Evolutionary conservation across 2,329 filamentous ascomycete genomes (phyloP), one percentile per base, ranked within the genome.

Genomic region (Akanthomyces uredinophilus): DNA sequence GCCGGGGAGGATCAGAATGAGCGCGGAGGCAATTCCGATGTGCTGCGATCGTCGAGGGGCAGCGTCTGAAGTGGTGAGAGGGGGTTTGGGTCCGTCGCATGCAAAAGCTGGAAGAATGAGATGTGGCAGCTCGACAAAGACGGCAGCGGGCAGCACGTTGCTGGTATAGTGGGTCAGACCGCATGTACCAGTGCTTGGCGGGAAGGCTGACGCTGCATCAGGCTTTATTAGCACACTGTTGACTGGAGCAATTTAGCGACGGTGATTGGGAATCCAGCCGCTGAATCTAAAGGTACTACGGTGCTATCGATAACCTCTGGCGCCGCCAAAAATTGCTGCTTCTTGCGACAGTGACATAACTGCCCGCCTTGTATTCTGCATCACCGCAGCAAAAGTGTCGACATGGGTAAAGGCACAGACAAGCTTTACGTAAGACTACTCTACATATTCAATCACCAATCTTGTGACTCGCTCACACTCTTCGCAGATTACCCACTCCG

Each of bases 401-500:
- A 56, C 61, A 77, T 77, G 75, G 75, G 75, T 0, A 77, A 77
- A 67, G 77, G 78, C 66, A 79, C 77, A 13, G 77, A 79, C 66
- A 79, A 79, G 63, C 73, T 79, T 64, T 79, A 78, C 63, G 76
- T 78, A 70, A 65, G 72, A 56, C 32, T 49, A 11, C 16, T 14
- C 39, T 5, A 14, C 18, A 44, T 43, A 16, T 22, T 56, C 18
- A 57, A 61, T 59, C 62, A 37, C 8, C 4, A 10, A 56, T 47
- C 18, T 53, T 63, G 37, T 55, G 49, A 18, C 10, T 22, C 18
- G 22, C 60, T 62, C 13, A 62, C 56, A 50, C 59, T 43, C 16
- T 20, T 18, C 27, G 1, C 61, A 79, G 74, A 99, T 99, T 71
- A 99, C 95, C 61, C 96, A 99, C 78, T 96, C 91, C 46, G 95